A percentile compares a stretch with the other conserved stretches of the same genome.
These are phyloP conservation scores for Suillus subaureus DNA, from an alignment of 768 basidiomycete species.

Conservation along the genomic window DNA sequence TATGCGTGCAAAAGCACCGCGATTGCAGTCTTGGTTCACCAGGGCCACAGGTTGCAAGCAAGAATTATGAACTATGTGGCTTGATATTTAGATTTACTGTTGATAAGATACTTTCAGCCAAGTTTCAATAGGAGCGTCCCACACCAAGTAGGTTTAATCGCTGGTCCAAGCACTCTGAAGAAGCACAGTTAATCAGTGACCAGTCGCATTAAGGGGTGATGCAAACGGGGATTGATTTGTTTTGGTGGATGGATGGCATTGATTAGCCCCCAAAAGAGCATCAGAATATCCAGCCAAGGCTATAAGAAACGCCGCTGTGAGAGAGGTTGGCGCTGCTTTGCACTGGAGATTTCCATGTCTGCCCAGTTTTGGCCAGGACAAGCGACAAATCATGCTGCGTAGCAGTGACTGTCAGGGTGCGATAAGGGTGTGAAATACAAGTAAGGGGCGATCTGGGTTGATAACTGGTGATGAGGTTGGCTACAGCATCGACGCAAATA, in stretches of 20 bases:
- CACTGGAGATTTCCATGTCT: neutral
- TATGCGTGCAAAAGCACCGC: neutral
- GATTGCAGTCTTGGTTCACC: neutral
- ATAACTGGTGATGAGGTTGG: neutral
- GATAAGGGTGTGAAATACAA: neutral
- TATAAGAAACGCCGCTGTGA: neutral
- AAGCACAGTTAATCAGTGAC: neutral
- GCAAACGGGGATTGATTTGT: neutral
- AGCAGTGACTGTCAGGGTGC: neutral
- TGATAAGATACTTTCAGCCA: neutral
- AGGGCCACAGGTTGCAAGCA: neutral
- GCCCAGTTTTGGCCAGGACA: neutral
- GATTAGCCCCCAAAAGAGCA: neutral
- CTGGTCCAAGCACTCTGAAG: neutral
- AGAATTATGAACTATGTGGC: neutral
- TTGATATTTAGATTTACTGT: neutral
- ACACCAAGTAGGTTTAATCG: neutral
- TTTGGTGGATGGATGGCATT: neutral
- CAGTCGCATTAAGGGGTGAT: neutral
- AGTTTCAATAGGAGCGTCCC: neutral
- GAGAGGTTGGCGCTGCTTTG: neutral
- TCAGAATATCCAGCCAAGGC: neutral
- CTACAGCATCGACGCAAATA: neutral
- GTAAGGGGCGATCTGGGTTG: neutral
- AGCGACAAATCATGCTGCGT: neutral